Percentiles rank a stretch among this genome's conserved stretches.
Evolutionary conservation across 164 flowering plant species (phyloP).

Genomic region (Magnolia officinalis): DNA sequence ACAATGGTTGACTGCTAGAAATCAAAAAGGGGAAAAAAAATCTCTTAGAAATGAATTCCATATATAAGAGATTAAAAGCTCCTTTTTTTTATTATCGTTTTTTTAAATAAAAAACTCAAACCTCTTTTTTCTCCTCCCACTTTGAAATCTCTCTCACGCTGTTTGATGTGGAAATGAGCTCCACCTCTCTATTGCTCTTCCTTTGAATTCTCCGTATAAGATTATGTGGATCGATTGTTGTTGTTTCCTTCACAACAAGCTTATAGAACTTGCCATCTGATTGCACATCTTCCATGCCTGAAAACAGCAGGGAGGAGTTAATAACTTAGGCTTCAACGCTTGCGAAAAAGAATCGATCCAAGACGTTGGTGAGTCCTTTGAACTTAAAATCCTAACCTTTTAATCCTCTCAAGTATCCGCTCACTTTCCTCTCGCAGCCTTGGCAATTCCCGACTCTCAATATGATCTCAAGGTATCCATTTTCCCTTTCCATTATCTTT

Average conservation of each 20-base stretch:
- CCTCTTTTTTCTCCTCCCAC: background rate
- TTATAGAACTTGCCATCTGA: background rate
- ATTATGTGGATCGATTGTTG: background rate
- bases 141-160: background rate
- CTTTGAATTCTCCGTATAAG: background rate
- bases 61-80: no score
- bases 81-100: rapidly evolving
- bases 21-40: no score
- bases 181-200: background rate
- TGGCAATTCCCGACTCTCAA: background rate
- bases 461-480: background rate
- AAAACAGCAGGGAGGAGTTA: background rate
- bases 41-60: no score
- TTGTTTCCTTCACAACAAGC: background rate
- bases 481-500: background rate
- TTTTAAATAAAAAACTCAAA: background rate
- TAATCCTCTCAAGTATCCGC: background rate
- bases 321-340: background rate
- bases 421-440: background rate
- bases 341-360: background rate
- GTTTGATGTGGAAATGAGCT: background rate
- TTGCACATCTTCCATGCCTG: background rate
- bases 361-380: background rate
- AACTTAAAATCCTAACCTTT: background rate
- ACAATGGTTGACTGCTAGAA: no score